Percentiles rank a stretch among this genome's conserved stretches.
Evolutionary conservation across 2,329 filamentous ascomycete species (phyloP).

Genomic region (Zasmidium citrigriseum): DNA sequence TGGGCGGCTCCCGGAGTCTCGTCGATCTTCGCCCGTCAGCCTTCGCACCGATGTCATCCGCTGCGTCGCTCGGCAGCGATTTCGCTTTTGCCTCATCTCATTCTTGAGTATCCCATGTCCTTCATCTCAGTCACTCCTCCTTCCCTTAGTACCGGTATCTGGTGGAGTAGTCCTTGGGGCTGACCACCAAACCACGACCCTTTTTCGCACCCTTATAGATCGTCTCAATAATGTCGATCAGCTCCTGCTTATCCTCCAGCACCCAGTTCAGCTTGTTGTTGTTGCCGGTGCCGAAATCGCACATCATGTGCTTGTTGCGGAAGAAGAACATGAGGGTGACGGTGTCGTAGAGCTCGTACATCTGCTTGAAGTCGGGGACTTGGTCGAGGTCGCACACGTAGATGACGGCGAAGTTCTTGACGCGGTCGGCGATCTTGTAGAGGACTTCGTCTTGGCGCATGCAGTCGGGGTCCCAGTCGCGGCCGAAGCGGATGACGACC

Average conservation of each 20-base stretch:
- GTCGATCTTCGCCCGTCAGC: neutral
- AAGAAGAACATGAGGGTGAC: constrained; percentile 98
- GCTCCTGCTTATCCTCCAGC: constrained; percentile 94
- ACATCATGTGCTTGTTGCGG: constrained; percentile 98
- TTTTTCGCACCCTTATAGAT: constrained; percentile 99
- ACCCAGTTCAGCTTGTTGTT: constrained; percentile 99
- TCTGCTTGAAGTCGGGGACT: constrained; percentile 90
- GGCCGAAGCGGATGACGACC: constrained; percentile 90
- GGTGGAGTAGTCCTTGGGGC: constrained; percentile 82
- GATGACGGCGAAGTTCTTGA: constrained; percentile 91
- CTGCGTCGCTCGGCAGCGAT: neutral
- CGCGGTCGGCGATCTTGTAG: constrained; percentile 87
- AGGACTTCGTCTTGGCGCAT: constrained; percentile 90
- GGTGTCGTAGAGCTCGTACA: constrained; percentile 82
- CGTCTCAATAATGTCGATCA: constrained; percentile 98
- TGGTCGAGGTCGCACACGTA: constrained; percentile 93
- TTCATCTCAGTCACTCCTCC: neutral
- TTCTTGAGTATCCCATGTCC: neutral
- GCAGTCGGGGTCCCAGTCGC: constrained; percentile 79
- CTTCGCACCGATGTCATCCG: too few relatives aligned
- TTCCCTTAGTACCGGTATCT: constrained; percentile 64
- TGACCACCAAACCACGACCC: constrained; percentile 92
- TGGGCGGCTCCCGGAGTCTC: neutral
- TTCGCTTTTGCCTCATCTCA: neutral
- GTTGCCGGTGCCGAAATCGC: constrained; percentile 95